Percentiles rank a stretch among this genome's conserved stretches.
Evolutionary conservation across 208 protist genomes (phyloP).

Genomic region (Novymonas esmeraldas): DNA sequence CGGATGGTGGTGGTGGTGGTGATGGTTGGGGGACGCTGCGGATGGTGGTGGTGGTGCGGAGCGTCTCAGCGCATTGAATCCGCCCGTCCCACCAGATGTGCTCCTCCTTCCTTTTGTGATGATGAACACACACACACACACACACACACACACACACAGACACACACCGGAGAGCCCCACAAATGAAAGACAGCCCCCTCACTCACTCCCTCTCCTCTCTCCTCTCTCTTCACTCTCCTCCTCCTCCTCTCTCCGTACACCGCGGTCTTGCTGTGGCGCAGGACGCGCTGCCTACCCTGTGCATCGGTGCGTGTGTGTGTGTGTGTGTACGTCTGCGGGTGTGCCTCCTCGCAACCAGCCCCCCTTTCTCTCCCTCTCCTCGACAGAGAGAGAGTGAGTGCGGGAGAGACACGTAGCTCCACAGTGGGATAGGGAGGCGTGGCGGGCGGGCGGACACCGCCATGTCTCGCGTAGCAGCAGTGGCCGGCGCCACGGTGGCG

Average conservation of each 20-base stretch:
- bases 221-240: not conserved
- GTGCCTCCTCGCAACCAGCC: not conserved
- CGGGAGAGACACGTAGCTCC: not conserved
- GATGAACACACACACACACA: too few species aligned
- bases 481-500: slow-evolving; percentile 28
- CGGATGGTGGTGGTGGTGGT: too few species aligned
- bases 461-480: not conserved
- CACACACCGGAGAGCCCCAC: too few species aligned
- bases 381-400: not conserved
- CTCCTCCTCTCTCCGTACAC: not conserved
- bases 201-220: not conserved
- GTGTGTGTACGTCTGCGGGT: not conserved
- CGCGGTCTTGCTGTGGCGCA: not conserved
- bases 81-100: too few species aligned
- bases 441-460: too few species aligned
- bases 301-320: not conserved
- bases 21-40: too few species aligned
- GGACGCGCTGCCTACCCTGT: not conserved
- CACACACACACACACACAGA: too few species aligned
- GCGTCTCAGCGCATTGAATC: too few species aligned
- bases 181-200: not conserved
- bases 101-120: too few species aligned
- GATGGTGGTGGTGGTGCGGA: too few species aligned
- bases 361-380: not conserved
- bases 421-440: too few species aligned